Evolutionary conservation across 78 protist genomes (phyloP), one percentile per base, ranked within the genome.

Genomic region (Anaeramoeba flamelloides): DNA sequence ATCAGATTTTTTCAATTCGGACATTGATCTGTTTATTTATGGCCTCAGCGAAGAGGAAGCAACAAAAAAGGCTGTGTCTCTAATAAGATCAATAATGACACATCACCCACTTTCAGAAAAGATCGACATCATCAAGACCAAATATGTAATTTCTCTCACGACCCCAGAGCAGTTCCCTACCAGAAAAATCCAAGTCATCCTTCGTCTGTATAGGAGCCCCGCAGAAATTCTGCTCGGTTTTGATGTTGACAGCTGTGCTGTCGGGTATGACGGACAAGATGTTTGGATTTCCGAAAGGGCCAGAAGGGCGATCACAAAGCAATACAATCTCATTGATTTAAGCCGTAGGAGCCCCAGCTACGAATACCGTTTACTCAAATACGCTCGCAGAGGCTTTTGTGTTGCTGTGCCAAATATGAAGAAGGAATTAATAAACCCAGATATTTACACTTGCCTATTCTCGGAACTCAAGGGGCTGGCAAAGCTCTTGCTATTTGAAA

Each of bases 201-300:
- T 69, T 32, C 36, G 86, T 12, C 3, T 83, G 22, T 83, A 83
- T 77, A 1, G 1, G 2, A 17, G 22, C n/a, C 81, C 78, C 1
- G 85, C 83, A 3, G 85, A 81, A 32, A n/a, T 82, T 33, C 84
- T 83, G 1, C 1, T 2, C 8, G 86, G 84, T 1, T 83, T 83
- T 33, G 86, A 83, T 39, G 33, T 83, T 36, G 86, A 84, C 82
- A 8, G n/a, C 2, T 83, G 82, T 41, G 0, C 37, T 34, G 12
- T 83, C 37, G 84, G 75, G 36, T 84, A 0, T 39, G 86, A 84
- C 81, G 86, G 86, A 31, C 0, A 0, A 26, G 0, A 3, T 8
- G 86, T 83, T 26, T 82, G 0, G 17, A 33, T 36, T 3, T 1
- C 17, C 3, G 80, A 64, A 32, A 83, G 86, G 26, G 31, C 75